Conservation (phyloP, 2,329 filamentous ascomycete genomes). For the Colletotrichum destructivum region DNA sequence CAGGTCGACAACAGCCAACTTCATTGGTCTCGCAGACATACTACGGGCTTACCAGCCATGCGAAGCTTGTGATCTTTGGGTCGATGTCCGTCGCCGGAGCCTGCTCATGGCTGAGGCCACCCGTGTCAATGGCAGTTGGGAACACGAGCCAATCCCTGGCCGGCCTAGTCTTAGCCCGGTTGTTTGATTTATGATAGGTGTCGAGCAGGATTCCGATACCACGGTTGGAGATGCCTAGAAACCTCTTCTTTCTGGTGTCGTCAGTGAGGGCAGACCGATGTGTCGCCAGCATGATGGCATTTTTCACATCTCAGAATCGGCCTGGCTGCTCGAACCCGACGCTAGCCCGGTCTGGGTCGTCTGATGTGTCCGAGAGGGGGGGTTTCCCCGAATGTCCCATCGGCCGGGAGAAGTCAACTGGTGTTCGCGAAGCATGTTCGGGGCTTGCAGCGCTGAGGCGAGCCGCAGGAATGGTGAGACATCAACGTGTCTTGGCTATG, state of each 20-base stretch:
- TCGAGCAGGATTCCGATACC: slow-evolving; percentile 24
- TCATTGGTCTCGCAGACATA: neutral
- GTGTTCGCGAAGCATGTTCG: slow-evolving; percentile 39
- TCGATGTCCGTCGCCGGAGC: neutral
- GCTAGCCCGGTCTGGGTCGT: slow-evolving; percentile 27
- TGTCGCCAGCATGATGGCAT: slow-evolving; percentile 21
- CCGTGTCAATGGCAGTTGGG: neutral
- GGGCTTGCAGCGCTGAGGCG: slow-evolving; percentile 34
- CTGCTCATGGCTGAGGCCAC: neutral
- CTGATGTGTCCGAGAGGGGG: slow-evolving; percentile 26
- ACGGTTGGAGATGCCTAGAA: slow-evolving; percentile 10
- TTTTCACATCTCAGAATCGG: slow-evolving; percentile 2
- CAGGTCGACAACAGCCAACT: slow-evolving; percentile 8
- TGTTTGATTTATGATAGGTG: slow-evolving; percentile 10
- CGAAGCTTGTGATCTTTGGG: neutral
- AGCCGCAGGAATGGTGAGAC: slow-evolving; percentile 41
- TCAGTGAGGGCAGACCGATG: slow-evolving; percentile 1
- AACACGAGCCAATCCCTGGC: slow-evolving; percentile 1
- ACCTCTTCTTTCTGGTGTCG: neutral
- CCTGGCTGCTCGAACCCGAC: neutral
- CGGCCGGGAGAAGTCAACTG: slow-evolving; percentile 11
- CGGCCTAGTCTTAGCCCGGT: neutral
- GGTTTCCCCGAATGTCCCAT: slow-evolving; percentile 17
- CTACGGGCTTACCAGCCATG: slow-evolving; percentile 4
- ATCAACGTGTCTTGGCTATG: slow-evolving; percentile 28